phyloP scores from a whole-genome alignment of 192 early-diverging fungal species.

The Jimgerdemannia lactiflua region DNA sequence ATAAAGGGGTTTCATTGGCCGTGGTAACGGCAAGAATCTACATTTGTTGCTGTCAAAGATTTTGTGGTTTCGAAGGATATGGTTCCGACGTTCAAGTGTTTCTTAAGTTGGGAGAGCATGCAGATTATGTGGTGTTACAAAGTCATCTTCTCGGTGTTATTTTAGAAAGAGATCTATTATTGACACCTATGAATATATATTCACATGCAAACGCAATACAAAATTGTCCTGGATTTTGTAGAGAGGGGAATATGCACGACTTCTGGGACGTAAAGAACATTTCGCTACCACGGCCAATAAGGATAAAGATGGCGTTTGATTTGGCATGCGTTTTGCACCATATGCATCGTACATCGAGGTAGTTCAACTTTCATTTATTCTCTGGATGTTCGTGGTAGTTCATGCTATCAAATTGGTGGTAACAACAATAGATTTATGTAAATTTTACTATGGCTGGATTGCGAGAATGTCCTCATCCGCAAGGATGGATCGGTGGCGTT shows the following conservation, averaged over 20 bases:
- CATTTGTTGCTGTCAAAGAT: too few relatives aligned
- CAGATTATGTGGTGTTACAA: background rate
- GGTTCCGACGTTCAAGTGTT: too few relatives aligned
- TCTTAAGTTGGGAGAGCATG: background rate
- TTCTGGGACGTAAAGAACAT: background rate
- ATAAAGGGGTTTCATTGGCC: too few relatives aligned
- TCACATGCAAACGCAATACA: background rate
- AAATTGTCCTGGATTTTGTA: background rate
- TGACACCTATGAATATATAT: background rate
- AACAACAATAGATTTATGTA: too few relatives aligned
- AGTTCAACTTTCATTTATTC: background rate
- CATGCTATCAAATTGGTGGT: too few relatives aligned
- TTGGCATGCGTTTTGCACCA: background rate
- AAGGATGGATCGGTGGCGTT: background rate
- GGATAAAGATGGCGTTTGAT: background rate
- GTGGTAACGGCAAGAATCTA: too few relatives aligned
- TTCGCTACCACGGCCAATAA: background rate
- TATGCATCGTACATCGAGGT: background rate
- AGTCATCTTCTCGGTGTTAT: background rate
- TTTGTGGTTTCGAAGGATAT: too few relatives aligned
- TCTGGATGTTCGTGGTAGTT: background rate
- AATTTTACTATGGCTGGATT: background rate
- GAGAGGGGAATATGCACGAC: background rate
- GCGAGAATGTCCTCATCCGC: background rate
- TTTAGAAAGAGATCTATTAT: background rate